phyloP scores from a whole-genome alignment of 306 rosid genomes.

The Neltuma alba region DNA sequence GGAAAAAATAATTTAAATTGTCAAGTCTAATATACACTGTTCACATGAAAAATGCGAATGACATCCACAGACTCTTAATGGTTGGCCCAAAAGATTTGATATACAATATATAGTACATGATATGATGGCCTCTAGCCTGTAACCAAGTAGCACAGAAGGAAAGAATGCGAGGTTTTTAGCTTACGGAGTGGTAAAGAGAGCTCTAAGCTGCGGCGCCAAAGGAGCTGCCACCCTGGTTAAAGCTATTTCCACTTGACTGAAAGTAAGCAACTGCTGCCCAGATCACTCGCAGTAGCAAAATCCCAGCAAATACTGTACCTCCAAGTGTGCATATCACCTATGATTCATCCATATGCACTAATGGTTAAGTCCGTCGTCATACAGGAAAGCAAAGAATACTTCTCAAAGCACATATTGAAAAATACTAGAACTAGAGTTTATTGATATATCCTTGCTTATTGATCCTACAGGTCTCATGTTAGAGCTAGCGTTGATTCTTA shows the following conservation, averaged over 20 bases:
- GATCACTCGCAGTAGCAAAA: constrained; percentile 62
- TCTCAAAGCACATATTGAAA: constrained; percentile 12
- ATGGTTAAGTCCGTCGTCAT: constrained; percentile 11
- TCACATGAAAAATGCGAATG: no score
- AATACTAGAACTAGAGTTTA: constrained; percentile 14
- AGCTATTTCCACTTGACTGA: constrained; percentile 59
- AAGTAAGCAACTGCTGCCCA: constrained; percentile 67
- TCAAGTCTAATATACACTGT: no score
- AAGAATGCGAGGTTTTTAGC: neutral
- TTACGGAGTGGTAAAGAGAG: neutral
- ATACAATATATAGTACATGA: no score
- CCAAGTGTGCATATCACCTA: constrained; percentile 76
- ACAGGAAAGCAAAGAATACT: neutral
- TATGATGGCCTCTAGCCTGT: neutral
- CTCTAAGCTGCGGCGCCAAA: constrained; percentile 54
- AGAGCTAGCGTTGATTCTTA: neutral
- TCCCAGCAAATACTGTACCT: constrained; percentile 63
- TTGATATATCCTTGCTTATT: neutral
- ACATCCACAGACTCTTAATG: no score
- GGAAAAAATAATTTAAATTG: no score
- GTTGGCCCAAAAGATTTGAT: no score
- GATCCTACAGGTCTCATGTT: neutral
- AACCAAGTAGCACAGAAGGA: neutral
- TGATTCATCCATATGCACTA: constrained; percentile 23
- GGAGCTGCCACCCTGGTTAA: constrained; percentile 58